Evolutionary conservation across 345 rosid genomes (phyloP).

Genomic region (Citrus cavaleriei): DNA sequence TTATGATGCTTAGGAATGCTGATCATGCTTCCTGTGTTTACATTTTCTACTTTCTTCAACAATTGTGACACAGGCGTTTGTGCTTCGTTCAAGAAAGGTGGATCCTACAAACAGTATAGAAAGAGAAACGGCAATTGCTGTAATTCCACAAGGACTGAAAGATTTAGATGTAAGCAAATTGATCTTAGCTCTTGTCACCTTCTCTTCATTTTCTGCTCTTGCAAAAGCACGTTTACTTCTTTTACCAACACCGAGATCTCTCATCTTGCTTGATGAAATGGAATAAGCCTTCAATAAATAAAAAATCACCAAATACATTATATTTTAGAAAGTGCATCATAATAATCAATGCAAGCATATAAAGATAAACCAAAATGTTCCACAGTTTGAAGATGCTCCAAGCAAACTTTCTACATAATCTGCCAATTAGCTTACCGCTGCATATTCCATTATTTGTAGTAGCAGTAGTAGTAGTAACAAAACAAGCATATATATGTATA

Average conservation of each 20-base stretch:
- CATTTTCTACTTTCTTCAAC: slow-evolving; percentile 49
- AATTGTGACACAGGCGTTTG: slow-evolving; percentile 63
- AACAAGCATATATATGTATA: too few species aligned
- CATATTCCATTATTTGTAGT: not conserved
- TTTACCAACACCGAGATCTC: slow-evolving; percentile 38
- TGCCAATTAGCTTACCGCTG: not conserved
- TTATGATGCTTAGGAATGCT: slow-evolving; percentile 61
- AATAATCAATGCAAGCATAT: not conserved
- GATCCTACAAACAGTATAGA: slow-evolving; percentile 37
- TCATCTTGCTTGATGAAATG: slow-evolving; percentile 54
- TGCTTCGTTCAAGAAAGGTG: slow-evolving; percentile 37
- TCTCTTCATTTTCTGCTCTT: slow-evolving; percentile 40
- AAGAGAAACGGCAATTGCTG: not conserved
- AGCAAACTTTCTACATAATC: not conserved
- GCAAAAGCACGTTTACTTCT: slow-evolving; percentile 31
- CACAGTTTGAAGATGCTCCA: not conserved
- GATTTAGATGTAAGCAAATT: not conserved
- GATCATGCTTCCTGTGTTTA: slow-evolving; percentile 42
- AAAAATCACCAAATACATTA: not conserved
- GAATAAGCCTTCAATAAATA: slow-evolving; percentile 52
- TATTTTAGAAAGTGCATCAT: not conserved
- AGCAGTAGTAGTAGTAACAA: too few species aligned
- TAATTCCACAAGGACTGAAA: not conserved
- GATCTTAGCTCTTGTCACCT: slow-evolving; percentile 31
- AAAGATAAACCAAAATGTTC: not conserved